A percentile compares a stretch with the other conserved stretches of the same genome.
phyloP scores from a whole-genome alignment of 495 filamentous ascomycete species.

The Penicillium ucsense region DNA sequence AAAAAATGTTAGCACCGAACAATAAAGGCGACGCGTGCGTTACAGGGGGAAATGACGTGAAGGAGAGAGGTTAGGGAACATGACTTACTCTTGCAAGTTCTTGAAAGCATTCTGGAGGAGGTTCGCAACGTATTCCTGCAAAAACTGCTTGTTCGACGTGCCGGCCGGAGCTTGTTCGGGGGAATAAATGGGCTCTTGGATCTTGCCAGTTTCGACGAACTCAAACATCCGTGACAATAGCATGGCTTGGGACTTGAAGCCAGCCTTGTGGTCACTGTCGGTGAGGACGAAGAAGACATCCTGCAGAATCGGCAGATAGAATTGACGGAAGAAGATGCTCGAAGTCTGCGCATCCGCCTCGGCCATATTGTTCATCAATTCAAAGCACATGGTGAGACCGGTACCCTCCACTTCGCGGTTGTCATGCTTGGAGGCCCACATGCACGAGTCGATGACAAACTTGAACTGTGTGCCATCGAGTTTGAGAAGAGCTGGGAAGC shows the following conservation, averaged over 20 bases:
- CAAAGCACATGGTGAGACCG: constrained; percentile 97
- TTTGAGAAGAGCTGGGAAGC: constrained; percentile 88
- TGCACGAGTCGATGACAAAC: constrained; percentile 97
- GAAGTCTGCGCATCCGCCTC: constrained; percentile 80
- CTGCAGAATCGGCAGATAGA: constrained; percentile 89
- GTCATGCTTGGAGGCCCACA: constrained; percentile 99
- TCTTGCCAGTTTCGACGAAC: constrained; percentile 75
- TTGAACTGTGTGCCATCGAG: constrained; percentile 95
- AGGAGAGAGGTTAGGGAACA: background rate
- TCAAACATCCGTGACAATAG: constrained; percentile 93
- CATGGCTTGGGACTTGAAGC: constrained; percentile 92
- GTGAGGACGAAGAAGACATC: constrained; percentile 98
- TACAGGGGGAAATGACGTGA: background rate
- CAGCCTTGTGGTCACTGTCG: constrained; percentile 96
- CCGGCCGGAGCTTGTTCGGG: constrained; percentile 72
- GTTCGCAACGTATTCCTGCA: constrained; percentile 72
- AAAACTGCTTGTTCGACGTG: constrained; percentile 81
- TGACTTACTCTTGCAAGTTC: constrained; percentile 68
- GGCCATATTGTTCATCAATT: constrained; percentile 94
- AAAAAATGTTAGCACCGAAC: constrained; percentile 21
- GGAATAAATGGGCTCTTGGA: constrained; percentile 80
- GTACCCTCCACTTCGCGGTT: constrained; percentile 97
- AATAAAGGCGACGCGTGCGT: too few species aligned
- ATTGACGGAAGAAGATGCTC: constrained; percentile 93
- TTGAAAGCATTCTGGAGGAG: constrained; percentile 87